These are phyloP conservation scores for Quercus engelmannii DNA, from an alignment of 306 rosid genomes.

Conservation along the genomic window DNA sequence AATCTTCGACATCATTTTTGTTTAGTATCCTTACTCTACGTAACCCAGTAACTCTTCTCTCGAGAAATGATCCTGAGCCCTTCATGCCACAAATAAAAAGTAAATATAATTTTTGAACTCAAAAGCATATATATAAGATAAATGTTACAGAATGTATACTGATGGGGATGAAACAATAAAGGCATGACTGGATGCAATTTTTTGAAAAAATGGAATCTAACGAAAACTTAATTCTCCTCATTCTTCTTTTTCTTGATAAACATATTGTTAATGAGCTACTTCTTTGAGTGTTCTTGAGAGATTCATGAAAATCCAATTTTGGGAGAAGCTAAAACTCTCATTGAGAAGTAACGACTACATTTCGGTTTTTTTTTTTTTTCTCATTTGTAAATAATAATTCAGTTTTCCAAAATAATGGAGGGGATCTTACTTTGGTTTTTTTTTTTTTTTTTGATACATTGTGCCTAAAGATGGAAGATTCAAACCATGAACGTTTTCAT, in stretches of 20 bases:
- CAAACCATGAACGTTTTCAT: too few relatives aligned
- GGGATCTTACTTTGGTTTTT: too few relatives aligned
- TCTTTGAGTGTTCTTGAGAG: too few relatives aligned
- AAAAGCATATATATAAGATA: neutral
- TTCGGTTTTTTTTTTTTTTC: too few relatives aligned
- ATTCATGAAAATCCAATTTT: too few relatives aligned
- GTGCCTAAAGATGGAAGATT: too few relatives aligned
- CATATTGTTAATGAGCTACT: too few relatives aligned
- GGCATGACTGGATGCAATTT: neutral
- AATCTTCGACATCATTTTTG: constrained; percentile 13
- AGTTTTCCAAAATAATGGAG: too few relatives aligned
- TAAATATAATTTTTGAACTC: neutral
- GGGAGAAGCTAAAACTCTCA: too few relatives aligned
- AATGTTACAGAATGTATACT: neutral
- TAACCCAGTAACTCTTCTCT: constrained; percentile 32
- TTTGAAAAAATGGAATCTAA: neutral
- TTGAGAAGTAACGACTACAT: too few relatives aligned
- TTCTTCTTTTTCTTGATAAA: neutral
- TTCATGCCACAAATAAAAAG: constrained; percentile 4
- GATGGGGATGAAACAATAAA: neutral
- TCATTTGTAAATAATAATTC: too few relatives aligned
- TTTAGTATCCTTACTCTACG: constrained; percentile 23
- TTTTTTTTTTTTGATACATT: too few relatives aligned
- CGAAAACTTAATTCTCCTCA: neutral
- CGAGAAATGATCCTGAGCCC: constrained; percentile 47